phyloP scores from a whole-genome alignment of 2,329 filamentous ascomycete genomes.

The Metarhizium robertsii region DNA sequence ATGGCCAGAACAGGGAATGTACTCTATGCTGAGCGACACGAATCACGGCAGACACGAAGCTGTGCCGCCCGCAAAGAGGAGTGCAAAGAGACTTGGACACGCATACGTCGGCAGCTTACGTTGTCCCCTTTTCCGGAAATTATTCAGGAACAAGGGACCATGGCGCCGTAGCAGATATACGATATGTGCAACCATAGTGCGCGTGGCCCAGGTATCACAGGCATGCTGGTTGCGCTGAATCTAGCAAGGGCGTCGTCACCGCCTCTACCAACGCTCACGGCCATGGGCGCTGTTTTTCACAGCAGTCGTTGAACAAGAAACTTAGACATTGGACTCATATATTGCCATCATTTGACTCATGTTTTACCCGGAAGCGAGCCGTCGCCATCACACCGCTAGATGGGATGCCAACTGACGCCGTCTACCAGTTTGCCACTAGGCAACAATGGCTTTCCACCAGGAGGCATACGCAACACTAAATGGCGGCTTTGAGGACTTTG shows the following conservation, averaged over 20 bases:
- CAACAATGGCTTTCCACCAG: no score
- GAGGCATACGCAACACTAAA: conserved; percentile 16
- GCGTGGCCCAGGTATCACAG: conserved; percentile 3
- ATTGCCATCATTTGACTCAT: neutral
- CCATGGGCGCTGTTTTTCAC: neutral
- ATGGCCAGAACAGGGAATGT: neutral
- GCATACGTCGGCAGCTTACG: neutral
- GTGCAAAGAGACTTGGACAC: no score
- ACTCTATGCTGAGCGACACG: neutral
- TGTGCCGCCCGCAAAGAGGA: no score
- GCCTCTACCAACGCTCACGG: neutral
- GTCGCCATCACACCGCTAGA: neutral
- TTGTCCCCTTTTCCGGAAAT: neutral
- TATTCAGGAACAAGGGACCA: neutral
- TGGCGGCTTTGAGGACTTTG: conserved; percentile 31
- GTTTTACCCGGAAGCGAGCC: neutral
- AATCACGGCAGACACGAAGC: neutral
- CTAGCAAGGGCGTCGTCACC: neutral
- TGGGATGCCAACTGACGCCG: no score
- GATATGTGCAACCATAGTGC: neutral
- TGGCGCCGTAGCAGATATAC: neutral
- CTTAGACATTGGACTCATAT: neutral
- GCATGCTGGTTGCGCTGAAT: conserved; percentile 6
- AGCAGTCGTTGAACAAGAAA: neutral
- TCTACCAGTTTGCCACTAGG: no score